Base-by-base conservation (phyloP, 768 basidiomycete genomes). In the Phlebiopsis gigantea region DNA sequence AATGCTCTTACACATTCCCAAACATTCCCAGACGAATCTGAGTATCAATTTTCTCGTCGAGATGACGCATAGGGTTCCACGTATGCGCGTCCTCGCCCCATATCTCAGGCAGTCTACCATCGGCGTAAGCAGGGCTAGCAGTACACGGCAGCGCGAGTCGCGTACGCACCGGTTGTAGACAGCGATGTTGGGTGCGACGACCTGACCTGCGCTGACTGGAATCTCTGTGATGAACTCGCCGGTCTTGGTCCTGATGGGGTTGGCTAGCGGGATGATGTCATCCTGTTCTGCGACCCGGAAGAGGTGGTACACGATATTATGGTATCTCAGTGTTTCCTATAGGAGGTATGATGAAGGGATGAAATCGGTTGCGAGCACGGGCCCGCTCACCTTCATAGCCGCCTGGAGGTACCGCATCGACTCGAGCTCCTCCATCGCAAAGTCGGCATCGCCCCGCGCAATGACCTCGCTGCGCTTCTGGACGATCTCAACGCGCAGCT, bases 211-310 rank as follows among this genome's bases (percentile, higher is more conserved):
- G 26, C 57, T 56, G 10, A 72, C 56, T 0, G 65, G 70, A 39
- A 73, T 63, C 54, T 61, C 63, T 15, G 49, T 56, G 26, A 71
- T 55, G 15, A 60, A 42, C 31, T 66, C 46, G 5, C 69, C 73
- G 0, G 61, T 64, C 30, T 48, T 61, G 2, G 67, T 65, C 15
- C 52, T 57, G 34, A 73, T 60, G 3, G 72, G 72, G 7, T 60
- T 41, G 3, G 68, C 55, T n/a, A 75, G 66, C 3, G 73, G 73
- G 15, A 75, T 65, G 9, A 69, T 63, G 50, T 71, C 72, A 26
- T 75, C 71, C 5, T 55, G 47, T 1, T 53, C 59, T 1, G 72
- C 68, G 14, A 26, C 46, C 25, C 72, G 66, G 12, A 57, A n/a
- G 31, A 69, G 60, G 12, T 59, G 58, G 46, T 67, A 66, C 26